Evolutionary conservation across 2,329 filamentous ascomycete species (phyloP).

Genomic region (Didymosphaeria variabile): DNA sequence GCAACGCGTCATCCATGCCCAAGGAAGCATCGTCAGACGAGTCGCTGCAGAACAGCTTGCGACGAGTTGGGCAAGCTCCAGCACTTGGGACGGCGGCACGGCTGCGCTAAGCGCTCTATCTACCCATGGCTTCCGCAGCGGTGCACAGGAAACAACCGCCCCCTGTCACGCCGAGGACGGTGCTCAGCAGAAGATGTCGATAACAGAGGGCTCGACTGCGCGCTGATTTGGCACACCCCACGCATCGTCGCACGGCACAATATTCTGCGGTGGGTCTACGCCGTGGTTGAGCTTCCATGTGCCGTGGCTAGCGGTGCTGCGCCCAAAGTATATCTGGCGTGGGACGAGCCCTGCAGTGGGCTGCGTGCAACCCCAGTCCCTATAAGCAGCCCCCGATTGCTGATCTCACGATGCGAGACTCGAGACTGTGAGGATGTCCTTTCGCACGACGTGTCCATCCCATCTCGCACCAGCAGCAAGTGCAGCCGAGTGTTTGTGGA

Average conservation of each 20-base stretch:
- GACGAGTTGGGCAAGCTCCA: slow-evolving; percentile 3
- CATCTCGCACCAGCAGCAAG: neutral
- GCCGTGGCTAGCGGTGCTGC: neutral
- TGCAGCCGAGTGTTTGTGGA: neutral
- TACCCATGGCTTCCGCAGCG: neutral
- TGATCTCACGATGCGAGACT: neutral
- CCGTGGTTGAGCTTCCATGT: neutral
- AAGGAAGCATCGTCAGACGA: neutral
- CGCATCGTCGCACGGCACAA: neutral
- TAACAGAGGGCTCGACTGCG: neutral
- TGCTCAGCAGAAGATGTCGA: neutral
- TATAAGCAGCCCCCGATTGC: slow-evolving; percentile 8
- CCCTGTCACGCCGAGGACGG: neutral
- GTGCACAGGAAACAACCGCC: slow-evolving; percentile 6
- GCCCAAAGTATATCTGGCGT: neutral
- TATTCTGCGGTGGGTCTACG: neutral
- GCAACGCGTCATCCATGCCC: neutral
- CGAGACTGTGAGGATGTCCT: neutral
- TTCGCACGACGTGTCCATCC: neutral
- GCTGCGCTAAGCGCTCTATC: slow-evolving; percentile 5
- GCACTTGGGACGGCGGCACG: slow-evolving; percentile 7
- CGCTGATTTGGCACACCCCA: neutral
- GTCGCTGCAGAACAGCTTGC: slow-evolving; percentile 2
- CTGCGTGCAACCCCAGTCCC: neutral
- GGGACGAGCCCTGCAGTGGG: slow-evolving; percentile 4